phyloP scores from a whole-genome alignment of 352 stramenopile species.

The Pythium sp. region DNA sequence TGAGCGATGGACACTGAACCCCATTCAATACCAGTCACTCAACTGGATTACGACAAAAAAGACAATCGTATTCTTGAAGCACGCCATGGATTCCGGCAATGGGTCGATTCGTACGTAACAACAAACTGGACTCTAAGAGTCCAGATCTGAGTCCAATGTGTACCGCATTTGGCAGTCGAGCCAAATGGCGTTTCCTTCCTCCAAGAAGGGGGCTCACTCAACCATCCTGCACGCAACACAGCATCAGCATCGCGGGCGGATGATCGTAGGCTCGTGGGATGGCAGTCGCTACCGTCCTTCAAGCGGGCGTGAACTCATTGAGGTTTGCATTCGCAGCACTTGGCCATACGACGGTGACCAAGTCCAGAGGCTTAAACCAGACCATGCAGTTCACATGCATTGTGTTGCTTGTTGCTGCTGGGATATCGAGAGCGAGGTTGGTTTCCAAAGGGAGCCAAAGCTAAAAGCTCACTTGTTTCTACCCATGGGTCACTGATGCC shows the following conservation, averaged over 20 bases:
- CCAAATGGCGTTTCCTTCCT: neutral
- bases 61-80: neutral
- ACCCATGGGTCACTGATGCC: no score
- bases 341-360: neutral
- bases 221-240: neutral
- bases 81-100: neutral
- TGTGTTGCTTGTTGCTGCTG: neutral
- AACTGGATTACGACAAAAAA: neutral
- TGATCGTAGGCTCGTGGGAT: neutral
- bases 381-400: neutral
- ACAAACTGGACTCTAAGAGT: neutral
- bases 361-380: neutral
- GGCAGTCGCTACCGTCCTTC: neutral
- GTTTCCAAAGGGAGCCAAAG: no score
- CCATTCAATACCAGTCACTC: neutral
- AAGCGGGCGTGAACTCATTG: neutral
- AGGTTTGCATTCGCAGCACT: neutral
- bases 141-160: neutral
- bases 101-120: neutral
- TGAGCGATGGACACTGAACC: neutral
- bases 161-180: neutral
- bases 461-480: no score
- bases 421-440: neutral
- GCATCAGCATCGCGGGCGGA: neutral
- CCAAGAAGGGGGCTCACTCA: neutral